phyloP scores from a whole-genome alignment of 805 yeast species.

The Hanseniaspora taiwanica region DNA sequence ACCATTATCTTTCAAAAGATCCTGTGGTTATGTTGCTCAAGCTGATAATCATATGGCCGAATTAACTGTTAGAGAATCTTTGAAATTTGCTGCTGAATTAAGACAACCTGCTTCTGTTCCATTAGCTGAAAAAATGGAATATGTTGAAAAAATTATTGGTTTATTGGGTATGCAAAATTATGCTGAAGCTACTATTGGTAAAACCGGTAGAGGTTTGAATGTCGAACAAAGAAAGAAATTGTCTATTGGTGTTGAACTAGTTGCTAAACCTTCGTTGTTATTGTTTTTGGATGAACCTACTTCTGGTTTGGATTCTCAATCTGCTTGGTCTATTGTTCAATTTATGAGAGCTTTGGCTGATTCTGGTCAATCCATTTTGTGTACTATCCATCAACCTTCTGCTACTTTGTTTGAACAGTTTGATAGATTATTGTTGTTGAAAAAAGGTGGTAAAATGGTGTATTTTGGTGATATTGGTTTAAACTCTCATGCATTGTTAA shows the following conservation, averaged over 20 bases:
- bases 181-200: constrained; percentile 73
- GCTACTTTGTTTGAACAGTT: constrained; percentile 56
- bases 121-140: constrained; percentile 43
- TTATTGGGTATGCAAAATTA: constrained; percentile 56
- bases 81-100: constrained; percentile 55
- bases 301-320: constrained; percentile 56
- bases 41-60: constrained; percentile 63
- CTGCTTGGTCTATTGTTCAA: constrained; percentile 57
- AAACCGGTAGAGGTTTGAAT: constrained; percentile 57
- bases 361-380: constrained; percentile 62
- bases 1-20: constrained; percentile 51
- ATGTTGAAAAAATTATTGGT: constrained; percentile 56
- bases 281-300: constrained; percentile 63
- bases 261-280: constrained; percentile 51
- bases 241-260: constrained; percentile 61
- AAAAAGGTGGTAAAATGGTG: constrained; percentile 67
- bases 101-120: constrained; percentile 55
- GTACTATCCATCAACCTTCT: constrained; percentile 72
- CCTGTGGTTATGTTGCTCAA: constrained; percentile 73
- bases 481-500: constrained; percentile 41
- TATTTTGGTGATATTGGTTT: constrained; percentile 73
- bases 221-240: constrained; percentile 58
- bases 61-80: constrained; percentile 62
- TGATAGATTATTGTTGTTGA: constrained; percentile 52
- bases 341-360: constrained; percentile 54